phyloP scores from a whole-genome alignment of 768 basidiomycete species.

The Leccinum truebloodii region DNA sequence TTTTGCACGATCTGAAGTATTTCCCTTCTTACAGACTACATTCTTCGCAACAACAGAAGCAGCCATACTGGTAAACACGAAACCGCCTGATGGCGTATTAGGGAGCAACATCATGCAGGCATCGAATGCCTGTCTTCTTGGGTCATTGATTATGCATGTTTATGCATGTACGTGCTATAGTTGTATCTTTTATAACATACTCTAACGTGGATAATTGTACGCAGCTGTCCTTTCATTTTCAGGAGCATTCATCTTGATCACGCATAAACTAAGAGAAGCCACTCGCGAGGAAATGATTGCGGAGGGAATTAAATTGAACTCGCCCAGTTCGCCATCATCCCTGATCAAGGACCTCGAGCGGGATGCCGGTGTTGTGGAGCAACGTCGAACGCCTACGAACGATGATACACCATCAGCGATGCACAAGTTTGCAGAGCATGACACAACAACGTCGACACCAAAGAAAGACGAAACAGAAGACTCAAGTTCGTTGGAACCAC shows the following conservation, averaged over 20 bases:
- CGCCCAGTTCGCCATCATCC: constrained; percentile 15
- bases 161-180: constrained; percentile 44
- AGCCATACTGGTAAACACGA: constrained; percentile 48
- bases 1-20: not conserved
- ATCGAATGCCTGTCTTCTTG: constrained; percentile 49
- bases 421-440: not conserved
- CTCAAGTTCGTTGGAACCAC: constrained; percentile 21
- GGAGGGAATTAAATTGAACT: constrained; percentile 30
- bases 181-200: not conserved
- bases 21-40: constrained; percentile 45
- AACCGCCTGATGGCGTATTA: constrained; percentile 27
- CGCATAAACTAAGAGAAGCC: constrained; percentile 56
- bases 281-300: constrained; percentile 46
- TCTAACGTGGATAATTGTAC: not conserved
- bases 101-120: constrained; percentile 25
- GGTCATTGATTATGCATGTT: constrained; percentile 53
- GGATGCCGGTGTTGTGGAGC: constrained; percentile 1
- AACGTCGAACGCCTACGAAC: constrained; percentile 2
- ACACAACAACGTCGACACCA: not conserved
- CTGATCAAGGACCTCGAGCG: constrained; percentile 16
- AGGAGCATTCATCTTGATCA: constrained; percentile 55
- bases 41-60: constrained; percentile 64
- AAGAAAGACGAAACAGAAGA: not conserved
- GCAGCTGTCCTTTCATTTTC: constrained; percentile 49
- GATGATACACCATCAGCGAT: not conserved